phyloP scores from a whole-genome alignment of 495 filamentous ascomycete genomes.

The Thermothielavioides terrestris region DNA sequence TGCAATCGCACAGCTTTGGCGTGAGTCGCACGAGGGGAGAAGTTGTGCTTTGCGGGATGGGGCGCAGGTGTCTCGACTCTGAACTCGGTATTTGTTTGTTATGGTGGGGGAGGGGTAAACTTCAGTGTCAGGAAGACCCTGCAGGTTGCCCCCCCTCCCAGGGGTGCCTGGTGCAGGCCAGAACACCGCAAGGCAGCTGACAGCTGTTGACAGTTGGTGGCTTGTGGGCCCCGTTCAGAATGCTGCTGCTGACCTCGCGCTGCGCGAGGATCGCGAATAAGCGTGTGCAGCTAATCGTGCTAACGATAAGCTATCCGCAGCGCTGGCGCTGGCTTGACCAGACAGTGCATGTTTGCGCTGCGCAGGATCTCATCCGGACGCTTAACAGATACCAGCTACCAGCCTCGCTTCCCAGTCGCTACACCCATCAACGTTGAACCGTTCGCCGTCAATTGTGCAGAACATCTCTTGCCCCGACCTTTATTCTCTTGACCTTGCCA shows the following conservation, averaged over 20 bases:
- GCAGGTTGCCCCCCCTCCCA: too few relatives aligned
- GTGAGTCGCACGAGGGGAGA: not conserved
- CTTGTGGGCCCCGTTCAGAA: not conserved
- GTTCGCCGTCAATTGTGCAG: too few relatives aligned
- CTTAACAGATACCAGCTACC: too few relatives aligned
- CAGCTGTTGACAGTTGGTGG: constrained; percentile 7
- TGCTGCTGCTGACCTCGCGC: not conserved
- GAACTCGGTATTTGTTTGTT: constrained; percentile 5
- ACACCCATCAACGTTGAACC: too few relatives aligned
- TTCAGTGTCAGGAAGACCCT: constrained; percentile 10
- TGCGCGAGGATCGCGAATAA: too few relatives aligned
- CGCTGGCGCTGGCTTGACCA: not conserved
- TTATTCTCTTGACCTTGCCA: not conserved
- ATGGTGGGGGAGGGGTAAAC: constrained; percentile 29
- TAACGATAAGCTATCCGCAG: not conserved
- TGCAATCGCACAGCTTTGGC: not conserved
- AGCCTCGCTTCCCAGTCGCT: too few relatives aligned
- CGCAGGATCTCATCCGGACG: not conserved
- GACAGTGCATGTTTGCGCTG: not conserved
- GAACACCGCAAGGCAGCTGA: not conserved
- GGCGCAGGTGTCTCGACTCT: not conserved
- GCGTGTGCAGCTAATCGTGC: too few relatives aligned
- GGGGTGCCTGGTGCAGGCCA: too few relatives aligned
- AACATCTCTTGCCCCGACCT: too few relatives aligned
- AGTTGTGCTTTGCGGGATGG: constrained; percentile 6